Percentiles rank a stretch among this genome's conserved stretches.
These are phyloP conservation scores for Eucalyptus fibrosa DNA, from an alignment of 345 rosid genomes.

Conservation along the genomic window DNA sequence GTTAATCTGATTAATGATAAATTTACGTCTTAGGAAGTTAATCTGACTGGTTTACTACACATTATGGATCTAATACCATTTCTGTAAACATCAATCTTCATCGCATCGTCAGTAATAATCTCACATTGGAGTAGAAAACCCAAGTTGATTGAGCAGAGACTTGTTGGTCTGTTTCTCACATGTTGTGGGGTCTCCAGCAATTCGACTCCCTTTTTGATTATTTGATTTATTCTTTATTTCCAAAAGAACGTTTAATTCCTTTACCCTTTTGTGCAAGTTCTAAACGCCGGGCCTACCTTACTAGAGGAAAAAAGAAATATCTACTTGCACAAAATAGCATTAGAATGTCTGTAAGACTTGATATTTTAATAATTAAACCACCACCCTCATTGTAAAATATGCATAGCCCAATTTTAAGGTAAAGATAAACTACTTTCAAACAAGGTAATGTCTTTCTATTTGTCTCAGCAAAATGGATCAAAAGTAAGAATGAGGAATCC, in stretches of 20 bases:
- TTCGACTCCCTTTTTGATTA: neutral
- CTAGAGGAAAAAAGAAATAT: too few relatives aligned
- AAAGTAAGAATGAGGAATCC: neutral
- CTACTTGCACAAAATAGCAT: neutral
- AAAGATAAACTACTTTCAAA: neutral
- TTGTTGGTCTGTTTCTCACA: neutral
- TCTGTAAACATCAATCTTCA: neutral
- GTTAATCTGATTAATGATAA: neutral
- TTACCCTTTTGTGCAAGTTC: neutral
- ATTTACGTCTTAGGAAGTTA: neutral
- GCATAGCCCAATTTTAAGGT: neutral
- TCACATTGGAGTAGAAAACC: neutral
- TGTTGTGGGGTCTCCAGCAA: neutral
- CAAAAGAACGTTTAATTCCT: neutral
- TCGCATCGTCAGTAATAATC: too few relatives aligned
- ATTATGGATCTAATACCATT: neutral
- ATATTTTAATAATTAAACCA: accelerated
- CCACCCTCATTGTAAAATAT: too few relatives aligned
- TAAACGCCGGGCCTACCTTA: neutral
- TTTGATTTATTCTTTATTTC: neutral
- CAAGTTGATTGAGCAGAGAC: neutral
- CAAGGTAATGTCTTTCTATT: neutral
- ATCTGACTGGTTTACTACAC: neutral
- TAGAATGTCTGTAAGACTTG: neutral
- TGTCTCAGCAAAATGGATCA: neutral